Conservation (phyloP, 2,329 filamentous ascomycete genomes). For the Diaporthe ilicicola region DNA sequence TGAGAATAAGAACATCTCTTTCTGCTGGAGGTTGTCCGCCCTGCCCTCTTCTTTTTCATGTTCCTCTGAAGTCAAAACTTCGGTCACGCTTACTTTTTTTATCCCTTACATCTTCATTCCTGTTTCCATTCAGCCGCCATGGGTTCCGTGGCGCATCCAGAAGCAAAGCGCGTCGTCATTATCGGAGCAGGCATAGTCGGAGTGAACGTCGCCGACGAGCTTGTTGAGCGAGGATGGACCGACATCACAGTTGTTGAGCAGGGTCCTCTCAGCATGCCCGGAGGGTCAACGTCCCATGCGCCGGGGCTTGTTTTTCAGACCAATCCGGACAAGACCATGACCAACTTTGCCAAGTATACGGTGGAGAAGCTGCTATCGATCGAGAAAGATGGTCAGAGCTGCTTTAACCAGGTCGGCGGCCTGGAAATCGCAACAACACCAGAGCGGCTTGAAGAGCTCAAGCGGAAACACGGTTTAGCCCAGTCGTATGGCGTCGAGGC, state of each 20-base stretch:
- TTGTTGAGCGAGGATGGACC: constrained; percentile 68
- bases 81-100: neutral
- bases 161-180: constrained; percentile 57
- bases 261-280: constrained; percentile 68
- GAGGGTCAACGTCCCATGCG: constrained; percentile 72
- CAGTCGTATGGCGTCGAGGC: constrained; percentile 68
- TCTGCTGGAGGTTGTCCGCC: neutral
- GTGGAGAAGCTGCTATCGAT: constrained; percentile 66
- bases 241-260: constrained; percentile 73
- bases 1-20: constrained; percentile 2
- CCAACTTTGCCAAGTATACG: constrained; percentile 66
- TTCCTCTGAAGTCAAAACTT: too few relatives aligned
- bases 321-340: constrained; percentile 66
- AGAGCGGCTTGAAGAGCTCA: constrained; percentile 66
- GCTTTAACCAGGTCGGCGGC: constrained; percentile 71
- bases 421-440: constrained; percentile 70
- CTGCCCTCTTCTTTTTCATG: neutral
- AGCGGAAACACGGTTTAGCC: constrained; percentile 69
- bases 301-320: constrained; percentile 72
- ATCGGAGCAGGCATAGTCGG: constrained; percentile 73
- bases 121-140: neutral
- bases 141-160: constrained; percentile 24
- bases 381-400: constrained; percentile 55
- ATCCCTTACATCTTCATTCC: neutral
- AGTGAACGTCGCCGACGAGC: constrained; percentile 70